Evolutionary conservation across 257 asterid genomes (phyloP), one percentile per base, ranked within the genome.

Genomic region (Nemophila menziesii): DNA sequence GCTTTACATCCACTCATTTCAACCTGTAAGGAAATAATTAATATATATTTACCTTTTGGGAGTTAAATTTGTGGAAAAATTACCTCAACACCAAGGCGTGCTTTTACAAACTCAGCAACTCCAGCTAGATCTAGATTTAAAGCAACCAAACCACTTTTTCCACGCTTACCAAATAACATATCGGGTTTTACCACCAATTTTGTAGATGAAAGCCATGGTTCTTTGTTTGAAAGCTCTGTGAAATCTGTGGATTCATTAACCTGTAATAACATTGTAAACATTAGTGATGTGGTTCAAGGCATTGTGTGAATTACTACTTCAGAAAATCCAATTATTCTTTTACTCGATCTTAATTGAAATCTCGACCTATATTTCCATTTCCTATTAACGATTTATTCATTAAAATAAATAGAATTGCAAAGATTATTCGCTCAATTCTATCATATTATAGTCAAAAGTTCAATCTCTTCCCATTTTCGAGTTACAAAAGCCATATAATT

Each of bases 1-100:
- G 93, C 97, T 62, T 74, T 86, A 79, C 94, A 82, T 46, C 92
- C 82, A 57, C 97, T 77, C 93, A 86, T 86, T 73, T 86, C 94
- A 66, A 86, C 93, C 97, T 86, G 52, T n/a, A n/a, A n/a, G 33
- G 36, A 33, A 52, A 20, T 23, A 60, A 11, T 26, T 52, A 44
- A 39, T 5, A 11, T 44, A 23, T 24, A 51, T 14, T 27, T 63
- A 49, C 66, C 67, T 60, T 36, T 22, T 59, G 48, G 47, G 46
- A 58, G 47, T 40, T 46, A 59, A 50, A 52, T 8, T 24, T 45
- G 23, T 9, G 44, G 17, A 23, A 51, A 39, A 26, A n/a, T 71
- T 61, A 86, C 96, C 96, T 86, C 92, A 58, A 66, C 79, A 48
- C 96, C 94, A 51, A 86, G 90, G 46, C 86, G 83, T 48, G 65